phyloP scores from a whole-genome alignment of 306 rosid species.

The Mucuna pruriens region DNA sequence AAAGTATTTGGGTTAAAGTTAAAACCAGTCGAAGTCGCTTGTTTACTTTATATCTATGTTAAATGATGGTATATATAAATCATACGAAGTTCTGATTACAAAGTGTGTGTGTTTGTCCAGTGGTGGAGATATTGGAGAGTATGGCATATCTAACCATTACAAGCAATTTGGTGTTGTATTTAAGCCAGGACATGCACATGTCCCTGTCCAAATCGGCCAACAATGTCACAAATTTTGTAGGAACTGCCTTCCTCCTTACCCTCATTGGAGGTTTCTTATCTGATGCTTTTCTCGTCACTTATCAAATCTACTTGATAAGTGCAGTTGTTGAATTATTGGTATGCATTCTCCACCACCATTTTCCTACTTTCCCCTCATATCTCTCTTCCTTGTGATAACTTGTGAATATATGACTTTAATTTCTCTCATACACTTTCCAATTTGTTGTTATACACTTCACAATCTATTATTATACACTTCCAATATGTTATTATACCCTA shows the following conservation, averaged over 20 bases:
- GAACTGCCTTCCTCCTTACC: conserved; percentile 87
- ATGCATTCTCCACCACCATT: conserved; percentile 4
- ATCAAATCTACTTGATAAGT: conserved; percentile 76
- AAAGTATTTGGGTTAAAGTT: too few species aligned
- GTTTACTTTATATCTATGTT: too few species aligned
- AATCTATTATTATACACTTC: too few species aligned
- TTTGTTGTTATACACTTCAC: too few species aligned
- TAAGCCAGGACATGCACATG: conserved; percentile 66
- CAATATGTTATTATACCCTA: too few species aligned
- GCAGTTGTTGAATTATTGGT: conserved; percentile 84
- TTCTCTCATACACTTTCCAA: too few species aligned
- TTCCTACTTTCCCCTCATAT: too few species aligned
- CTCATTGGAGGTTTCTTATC: conserved; percentile 93
- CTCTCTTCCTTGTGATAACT: too few species aligned
- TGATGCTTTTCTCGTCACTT: conserved; percentile 84
- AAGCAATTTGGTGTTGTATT: conserved; percentile 81
- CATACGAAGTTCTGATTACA: too few species aligned
- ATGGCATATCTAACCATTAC: conserved; percentile 89
- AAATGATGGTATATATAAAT: too few species aligned
- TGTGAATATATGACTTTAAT: too few species aligned
- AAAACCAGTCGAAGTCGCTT: too few species aligned
- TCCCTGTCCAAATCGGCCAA: conserved; percentile 82
- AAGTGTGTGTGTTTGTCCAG: conserved; percentile 45
- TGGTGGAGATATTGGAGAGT: conserved; percentile 88
- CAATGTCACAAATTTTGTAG: conserved; percentile 93